A percentile compares a stretch with the other conserved stretches of the same genome.
phyloP scores from a whole-genome alignment of 1,284 basidiomycete species.

The Ustilago xerochloae region DNA sequence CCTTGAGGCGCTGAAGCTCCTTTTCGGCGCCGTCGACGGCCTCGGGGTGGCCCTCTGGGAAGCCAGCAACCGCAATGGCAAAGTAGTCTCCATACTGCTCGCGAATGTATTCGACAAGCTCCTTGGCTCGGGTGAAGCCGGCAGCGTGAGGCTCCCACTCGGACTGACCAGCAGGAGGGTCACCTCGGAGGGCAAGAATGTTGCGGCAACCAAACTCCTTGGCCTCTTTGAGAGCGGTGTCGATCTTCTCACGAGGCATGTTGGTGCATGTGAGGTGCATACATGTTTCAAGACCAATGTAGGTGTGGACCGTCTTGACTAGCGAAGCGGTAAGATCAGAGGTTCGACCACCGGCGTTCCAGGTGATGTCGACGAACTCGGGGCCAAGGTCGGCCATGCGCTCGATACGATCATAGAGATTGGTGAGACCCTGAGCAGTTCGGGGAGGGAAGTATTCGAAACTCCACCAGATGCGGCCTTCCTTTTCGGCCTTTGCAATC shows the following conservation, averaged over 20 bases:
- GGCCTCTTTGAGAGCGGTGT: conserved; percentile 89
- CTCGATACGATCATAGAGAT: conserved; percentile 84
- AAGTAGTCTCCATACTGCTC: conserved; percentile 66
- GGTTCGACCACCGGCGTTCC: conserved; percentile 95
- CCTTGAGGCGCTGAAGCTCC: conserved; percentile 87
- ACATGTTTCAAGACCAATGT: conserved; percentile 68
- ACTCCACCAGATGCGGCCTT: conserved; percentile 69
- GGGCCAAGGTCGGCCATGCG: conserved; percentile 95
- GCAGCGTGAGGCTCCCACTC: conserved; percentile 72
- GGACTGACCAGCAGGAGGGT: conserved; percentile 42
- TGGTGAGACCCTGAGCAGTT: conserved; percentile 80
- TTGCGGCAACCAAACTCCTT: conserved; percentile 92
- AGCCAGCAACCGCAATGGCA: conserved; percentile 66
- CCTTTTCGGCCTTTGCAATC: conserved; percentile 65
- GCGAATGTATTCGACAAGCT: conserved; percentile 66
- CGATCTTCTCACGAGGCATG: conserved; percentile 90
- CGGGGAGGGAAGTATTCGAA: conserved; percentile 97
- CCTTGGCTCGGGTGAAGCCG: conserved; percentile 63
- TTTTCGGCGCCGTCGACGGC: conserved; percentile 68
- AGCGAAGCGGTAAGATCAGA: conserved; percentile 74
- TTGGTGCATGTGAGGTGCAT: conserved; percentile 69
- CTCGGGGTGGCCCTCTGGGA: conserved; percentile 75
- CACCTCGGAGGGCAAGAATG: conserved; percentile 89
- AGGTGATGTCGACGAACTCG: conserved; percentile 98
- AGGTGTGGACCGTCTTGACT: conserved; percentile 80